Base-by-base conservation (phyloP, 176 grass and related monocot species). In the Bolboschoenus planiculmis region DNA sequence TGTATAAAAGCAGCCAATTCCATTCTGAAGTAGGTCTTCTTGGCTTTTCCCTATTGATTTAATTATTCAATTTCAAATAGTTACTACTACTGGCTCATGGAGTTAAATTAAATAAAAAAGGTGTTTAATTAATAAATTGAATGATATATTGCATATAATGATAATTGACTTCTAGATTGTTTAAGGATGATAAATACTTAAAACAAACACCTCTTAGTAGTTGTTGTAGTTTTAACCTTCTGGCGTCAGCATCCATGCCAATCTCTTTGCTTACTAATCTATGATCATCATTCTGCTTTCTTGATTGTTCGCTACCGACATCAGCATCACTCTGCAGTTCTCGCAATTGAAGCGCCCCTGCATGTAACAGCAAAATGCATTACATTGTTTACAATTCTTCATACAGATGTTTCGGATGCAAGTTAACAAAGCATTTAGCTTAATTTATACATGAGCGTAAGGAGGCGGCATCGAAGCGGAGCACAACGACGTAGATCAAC, bases 291-390 rank as follows among this genome's bases (percentile, higher is more conserved):
- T 81, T 34, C 20, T 42, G n/a, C 6, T 81, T 37, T 13, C 56
- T 56, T 9, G 37, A 26, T 29, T 35, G 53, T 56, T 79, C 10
- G 1, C 1, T 13, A 56, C 13, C n/a, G 76, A 26, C n/a, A 13
- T 9, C 14, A 14, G 40, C 39, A 4, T 56, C 10, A 1, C 27
- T 79, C 29, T 34, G 27, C 10, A 15, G 20, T 62, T 81, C 56
- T 58, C 55, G 78, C 78, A 57, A 40, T 59, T 81, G 76, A 79
- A 58, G 31, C 1, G 34, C 57, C 78, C 78, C 78, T 81, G 78
- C 35, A 62, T 81, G 61, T 61, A 62, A 40, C 18, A n/a, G n/a
- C n/a, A 81, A 61, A 58, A 23, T 62, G 35, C 33, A 59, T 78
- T 13, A 35, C 47, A 79, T 37, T 48, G 73, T 61, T 61, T 59